These are phyloP conservation scores for Blastobotrys chiropterorum DNA, from an alignment of 805 yeast genomes.

Conservation along the genomic window DNA sequence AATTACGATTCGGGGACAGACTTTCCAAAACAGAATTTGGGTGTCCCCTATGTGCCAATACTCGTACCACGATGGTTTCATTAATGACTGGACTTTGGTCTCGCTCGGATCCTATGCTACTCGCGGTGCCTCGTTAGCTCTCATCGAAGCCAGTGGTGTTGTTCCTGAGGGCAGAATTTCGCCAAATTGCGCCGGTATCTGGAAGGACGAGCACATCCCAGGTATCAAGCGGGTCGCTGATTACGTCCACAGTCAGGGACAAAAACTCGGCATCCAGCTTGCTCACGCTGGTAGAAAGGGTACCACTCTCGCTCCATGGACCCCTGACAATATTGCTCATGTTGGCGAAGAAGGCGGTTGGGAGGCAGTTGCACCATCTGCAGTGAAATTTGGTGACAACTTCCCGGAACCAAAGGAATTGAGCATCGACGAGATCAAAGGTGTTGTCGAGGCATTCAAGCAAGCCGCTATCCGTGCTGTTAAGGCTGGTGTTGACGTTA, in stretches of 20 bases:
- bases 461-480: slow-evolving; percentile 49
- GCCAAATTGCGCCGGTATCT: slow-evolving; percentile 45
- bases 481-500: slow-evolving; percentile 53
- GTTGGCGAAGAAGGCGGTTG: slow-evolving; percentile 35
- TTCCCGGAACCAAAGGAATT: slow-evolving; percentile 34
- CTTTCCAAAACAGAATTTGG: slow-evolving; percentile 46
- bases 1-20: slow-evolving; percentile 35
- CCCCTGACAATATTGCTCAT: slow-evolving; percentile 18
- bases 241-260: slow-evolving; percentile 37
- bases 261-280: slow-evolving; percentile 46
- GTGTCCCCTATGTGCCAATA: slow-evolving; percentile 45
- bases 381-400: slow-evolving; percentile 27
- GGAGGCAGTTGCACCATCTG: slow-evolving; percentile 20
- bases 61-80: slow-evolving; percentile 38
- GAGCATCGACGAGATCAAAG: slow-evolving; percentile 36
- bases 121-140: slow-evolving; percentile 45
- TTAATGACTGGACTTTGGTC: slow-evolving; percentile 42
- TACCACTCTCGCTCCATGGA: slow-evolving; percentile 31
- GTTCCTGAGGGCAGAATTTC: slow-evolving; percentile 38
- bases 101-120: slow-evolving; percentile 45
- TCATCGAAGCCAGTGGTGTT: slow-evolving; percentile 43
- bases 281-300: slow-evolving; percentile 52
- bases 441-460: slow-evolving; percentile 38
- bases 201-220: slow-evolving; percentile 44
- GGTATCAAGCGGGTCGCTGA: slow-evolving; percentile 38